Evolutionary conservation across 805 yeast genomes (phyloP).

Genomic region (Teunomyces funiuensis): DNA sequence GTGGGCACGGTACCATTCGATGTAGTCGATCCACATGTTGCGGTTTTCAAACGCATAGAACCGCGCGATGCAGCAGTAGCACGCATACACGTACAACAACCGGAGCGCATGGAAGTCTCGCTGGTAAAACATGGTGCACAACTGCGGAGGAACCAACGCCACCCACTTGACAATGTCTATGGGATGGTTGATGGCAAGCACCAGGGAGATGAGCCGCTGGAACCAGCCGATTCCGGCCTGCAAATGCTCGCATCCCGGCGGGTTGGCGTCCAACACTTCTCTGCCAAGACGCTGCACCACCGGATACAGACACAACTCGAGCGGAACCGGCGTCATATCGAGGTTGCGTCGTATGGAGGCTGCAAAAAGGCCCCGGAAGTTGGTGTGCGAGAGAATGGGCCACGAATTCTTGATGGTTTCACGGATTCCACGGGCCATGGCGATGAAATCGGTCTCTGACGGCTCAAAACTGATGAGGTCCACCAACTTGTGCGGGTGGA

Average conservation of each 20-base stretch:
- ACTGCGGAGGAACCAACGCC: slow-evolving; percentile 15
- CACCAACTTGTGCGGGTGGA: slow-evolving; percentile 30
- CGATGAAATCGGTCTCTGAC: slow-evolving; percentile 21
- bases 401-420: neutral
- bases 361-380: neutral
- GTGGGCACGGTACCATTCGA: slow-evolving; percentile 19
- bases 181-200: slow-evolving; percentile 22
- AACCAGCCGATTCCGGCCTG: slow-evolving; percentile 11
- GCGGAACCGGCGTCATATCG: slow-evolving; percentile 6
- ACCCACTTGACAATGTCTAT: slow-evolving; percentile 32
- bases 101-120: slow-evolving; percentile 26
- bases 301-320: neutral
- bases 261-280: neutral
- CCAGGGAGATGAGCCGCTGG: slow-evolving; percentile 13
- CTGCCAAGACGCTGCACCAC: slow-evolving; percentile 1
- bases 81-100: slow-evolving; percentile 21
- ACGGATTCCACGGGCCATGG: slow-evolving; percentile 19
- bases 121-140: slow-evolving; percentile 17
- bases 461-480: slow-evolving; percentile 27
- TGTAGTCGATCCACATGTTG: slow-evolving; percentile 33
- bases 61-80: slow-evolving; percentile 20
- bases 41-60: slow-evolving; percentile 14
- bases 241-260: slow-evolving; percentile 5
- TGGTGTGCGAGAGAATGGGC: slow-evolving; percentile 1
- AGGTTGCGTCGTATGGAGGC: slow-evolving; percentile 4